Evolutionary conservation across 371 early-diverging fungal genomes (phyloP).

Genomic region (Mucor mucedo): DNA sequence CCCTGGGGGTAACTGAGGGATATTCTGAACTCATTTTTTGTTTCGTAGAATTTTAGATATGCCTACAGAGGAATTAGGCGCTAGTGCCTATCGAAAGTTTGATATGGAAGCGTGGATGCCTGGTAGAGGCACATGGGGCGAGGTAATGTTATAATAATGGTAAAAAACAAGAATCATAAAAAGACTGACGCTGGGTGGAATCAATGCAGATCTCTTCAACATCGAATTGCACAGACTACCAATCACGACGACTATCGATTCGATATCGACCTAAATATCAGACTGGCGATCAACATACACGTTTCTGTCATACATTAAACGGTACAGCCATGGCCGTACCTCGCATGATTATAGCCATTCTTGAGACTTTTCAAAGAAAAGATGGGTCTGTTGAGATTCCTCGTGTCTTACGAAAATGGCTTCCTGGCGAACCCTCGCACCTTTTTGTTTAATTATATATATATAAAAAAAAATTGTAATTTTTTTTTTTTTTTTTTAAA

Average conservation of each 20-base stretch:
- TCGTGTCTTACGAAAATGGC: slow-evolving; percentile 71
- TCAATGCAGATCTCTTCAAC: slow-evolving; percentile 69
- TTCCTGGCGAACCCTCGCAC: slow-evolving; percentile 51
- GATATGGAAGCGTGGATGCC: slow-evolving; percentile 98
- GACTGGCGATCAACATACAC: slow-evolving; percentile 30
- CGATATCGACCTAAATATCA: slow-evolving; percentile 50
- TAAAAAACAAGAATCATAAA: not conserved
- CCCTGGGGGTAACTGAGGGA: no score
- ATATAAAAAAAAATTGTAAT: not conserved
- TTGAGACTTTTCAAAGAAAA: slow-evolving; percentile 80
- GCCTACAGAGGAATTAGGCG: slow-evolving; percentile 93
- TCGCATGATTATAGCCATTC: slow-evolving; percentile 82
- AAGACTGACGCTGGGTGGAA: no score
- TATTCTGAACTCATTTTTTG: no score
- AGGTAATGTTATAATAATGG: slow-evolving; percentile 49
- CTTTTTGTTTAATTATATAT: not conserved
- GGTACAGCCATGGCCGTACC: slow-evolving; percentile 96
- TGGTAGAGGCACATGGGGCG: slow-evolving; percentile 87
- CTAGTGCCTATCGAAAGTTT: slow-evolving; percentile 89
- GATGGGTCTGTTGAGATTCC: slow-evolving; percentile 81
- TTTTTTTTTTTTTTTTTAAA: slow-evolving; percentile 33
- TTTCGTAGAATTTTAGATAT: slow-evolving; percentile 77
- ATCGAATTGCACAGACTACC: slow-evolving; percentile 91
- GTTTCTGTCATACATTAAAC: slow-evolving; percentile 91
- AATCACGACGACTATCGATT: slow-evolving; percentile 76